phyloP scores from a whole-genome alignment of 306 rosid genomes.

The Delonix regia region DNA sequence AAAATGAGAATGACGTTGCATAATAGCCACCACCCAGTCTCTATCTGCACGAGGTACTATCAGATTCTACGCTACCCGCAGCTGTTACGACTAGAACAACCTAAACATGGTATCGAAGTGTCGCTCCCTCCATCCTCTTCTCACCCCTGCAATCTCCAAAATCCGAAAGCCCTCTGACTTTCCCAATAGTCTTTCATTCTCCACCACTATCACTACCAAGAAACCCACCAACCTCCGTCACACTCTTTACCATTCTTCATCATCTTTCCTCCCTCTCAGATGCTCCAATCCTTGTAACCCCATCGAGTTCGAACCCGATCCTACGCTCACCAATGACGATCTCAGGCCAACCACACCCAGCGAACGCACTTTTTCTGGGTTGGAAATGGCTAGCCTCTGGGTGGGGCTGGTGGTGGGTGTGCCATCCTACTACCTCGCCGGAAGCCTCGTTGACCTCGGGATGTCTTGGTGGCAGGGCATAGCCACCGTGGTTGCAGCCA shows the following conservation, averaged over 20 bases:
- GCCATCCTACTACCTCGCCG: conserved; percentile 87
- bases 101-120: conserved; percentile 43
- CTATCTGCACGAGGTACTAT: conserved; percentile 9
- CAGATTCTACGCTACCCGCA: conserved; percentile 17
- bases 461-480: conserved; percentile 99
- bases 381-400: conserved; percentile 81
- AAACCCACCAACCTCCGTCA: background rate
- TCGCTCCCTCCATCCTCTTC: conserved; percentile 38
- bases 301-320: conserved; percentile 47
- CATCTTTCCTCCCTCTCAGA: background rate
- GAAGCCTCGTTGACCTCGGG: conserved; percentile 87
- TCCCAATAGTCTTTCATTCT: background rate
- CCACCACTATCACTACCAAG: background rate
- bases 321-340: conserved; percentile 66
- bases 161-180: conserved; percentile 24
- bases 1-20: background rate
- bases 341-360: conserved; percentile 66
- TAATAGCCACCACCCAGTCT: conserved; percentile 18
- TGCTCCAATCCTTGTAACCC: conserved; percentile 34
- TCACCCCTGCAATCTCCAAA: conserved; percentile 22
- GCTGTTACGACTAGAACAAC: conserved; percentile 9
- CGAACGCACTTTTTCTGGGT: conserved; percentile 67
- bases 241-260: background rate
- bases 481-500: conserved; percentile 75
- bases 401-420: conserved; percentile 89